Evolutionary conservation across 352 stramenopile genomes (phyloP), one percentile per base, ranked within the genome.

Genomic region (Halophytophthora polymorphica): DNA sequence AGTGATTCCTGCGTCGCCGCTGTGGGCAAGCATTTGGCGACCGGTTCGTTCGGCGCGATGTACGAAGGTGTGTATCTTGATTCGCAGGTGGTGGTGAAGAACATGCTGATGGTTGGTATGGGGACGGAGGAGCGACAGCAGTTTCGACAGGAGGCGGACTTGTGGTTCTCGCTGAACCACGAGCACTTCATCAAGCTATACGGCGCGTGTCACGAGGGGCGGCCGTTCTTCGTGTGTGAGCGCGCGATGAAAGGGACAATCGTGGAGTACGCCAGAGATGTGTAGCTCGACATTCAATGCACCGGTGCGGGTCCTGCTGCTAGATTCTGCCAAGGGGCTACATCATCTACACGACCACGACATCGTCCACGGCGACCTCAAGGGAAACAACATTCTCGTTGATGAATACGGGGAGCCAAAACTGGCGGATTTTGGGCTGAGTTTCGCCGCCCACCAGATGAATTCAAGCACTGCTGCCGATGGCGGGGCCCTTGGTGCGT

Each of bases 161-260:
- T 50, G n/a, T 50, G 43, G 43, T 50, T 40, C 17, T 40, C 43
- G 14, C 17, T 50, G 7, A 50, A 50, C n/a, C 43, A 50, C 19
- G 6, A 6, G 13, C 25, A 40, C 33, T 17, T 50, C 18, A 37
- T 57, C 17, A 57, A 48, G 17, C 37, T 57, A 3, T 57, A 57
- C 12, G 34, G 45, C 10, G 45, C 45, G 13, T 52, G 45, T 21
- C 35, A 34, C 34, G 45, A 37, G 28, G 34, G 45, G 10, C 18
- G 23, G 12, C 45, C 34, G 11, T 52, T 44, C 28, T 52, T 52
- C 14, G 45, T n/a, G n/a, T n/a, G n/a, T n/a, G n/a, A n/a, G n/a
- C n/a, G n/a, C n/a, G n/a, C n/a, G n/a, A n/a, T n/a, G 2, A n/a
- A 40, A 6, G 43, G 43, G 2, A 50, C 43, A 7, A 14, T 50